Percentiles rank a stretch among this genome's conserved stretches.
phyloP scores from a whole-genome alignment of 345 rosid genomes.

The Eutrema heterophyllum region DNA sequence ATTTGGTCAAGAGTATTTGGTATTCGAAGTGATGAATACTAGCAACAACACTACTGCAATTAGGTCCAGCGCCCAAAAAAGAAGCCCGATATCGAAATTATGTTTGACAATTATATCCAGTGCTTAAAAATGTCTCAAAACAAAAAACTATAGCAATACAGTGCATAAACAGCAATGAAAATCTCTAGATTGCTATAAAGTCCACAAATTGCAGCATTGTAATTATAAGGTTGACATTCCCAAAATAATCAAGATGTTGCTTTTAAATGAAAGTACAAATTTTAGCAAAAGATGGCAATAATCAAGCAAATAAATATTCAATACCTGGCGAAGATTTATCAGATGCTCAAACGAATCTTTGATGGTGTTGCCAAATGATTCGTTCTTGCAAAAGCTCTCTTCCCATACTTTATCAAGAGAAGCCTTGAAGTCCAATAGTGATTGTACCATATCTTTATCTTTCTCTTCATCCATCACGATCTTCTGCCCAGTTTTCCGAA shows the following conservation, averaged over 20 bases:
- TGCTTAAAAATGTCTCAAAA: neutral
- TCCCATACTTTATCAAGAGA: constrained; percentile 90
- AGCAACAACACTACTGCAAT: constrained; percentile 1
- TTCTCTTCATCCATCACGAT: constrained; percentile 96
- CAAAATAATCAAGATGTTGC: neutral
- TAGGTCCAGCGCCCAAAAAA: neutral
- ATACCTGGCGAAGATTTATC: constrained; percentile 95
- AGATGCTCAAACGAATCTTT: constrained; percentile 95
- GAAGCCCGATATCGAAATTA: neutral
- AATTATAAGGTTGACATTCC: neutral
- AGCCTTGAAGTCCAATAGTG: constrained; percentile 84
- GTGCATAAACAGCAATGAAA: neutral
- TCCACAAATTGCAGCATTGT: neutral
- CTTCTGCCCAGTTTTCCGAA: constrained; percentile 78
- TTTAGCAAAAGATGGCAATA: neutral
- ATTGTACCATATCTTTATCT: constrained; percentile 92
- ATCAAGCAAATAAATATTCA: neutral
- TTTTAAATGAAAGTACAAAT: neutral
- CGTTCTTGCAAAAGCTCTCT: constrained; percentile 88
- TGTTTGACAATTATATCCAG: neutral
- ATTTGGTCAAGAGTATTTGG: neutral
- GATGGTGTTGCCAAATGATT: constrained; percentile 79
- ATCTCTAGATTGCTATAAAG: neutral
- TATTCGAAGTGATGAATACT: neutral
- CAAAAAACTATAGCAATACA: neutral